phyloP scores from a whole-genome alignment of 1,139 yeast genomes.

The Arxiozyma bovina region DNA sequence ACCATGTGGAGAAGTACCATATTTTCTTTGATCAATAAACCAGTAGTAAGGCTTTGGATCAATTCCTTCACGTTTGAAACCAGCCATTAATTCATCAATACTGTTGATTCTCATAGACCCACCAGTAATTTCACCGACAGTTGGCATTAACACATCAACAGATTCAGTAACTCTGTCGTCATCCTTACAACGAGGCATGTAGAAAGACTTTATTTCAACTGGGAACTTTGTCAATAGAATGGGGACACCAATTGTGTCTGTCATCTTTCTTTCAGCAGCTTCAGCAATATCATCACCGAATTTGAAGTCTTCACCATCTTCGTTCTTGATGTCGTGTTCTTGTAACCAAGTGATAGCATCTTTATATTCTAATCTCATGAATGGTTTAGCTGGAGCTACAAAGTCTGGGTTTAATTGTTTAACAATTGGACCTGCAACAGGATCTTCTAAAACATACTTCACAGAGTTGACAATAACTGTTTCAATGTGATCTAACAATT shows the following conservation, averaged over 20 bases:
- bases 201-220: slow-evolving; percentile 91
- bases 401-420: slow-evolving; percentile 89
- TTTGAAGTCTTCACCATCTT: slow-evolving; percentile 83
- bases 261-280: slow-evolving; percentile 98
- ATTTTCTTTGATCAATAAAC: slow-evolving; percentile 91
- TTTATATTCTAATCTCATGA: slow-evolving; percentile 82
- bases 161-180: slow-evolving; percentile 95
- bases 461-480: slow-evolving; percentile 60
- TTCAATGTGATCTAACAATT: slow-evolving; percentile 78
- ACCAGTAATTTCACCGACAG: slow-evolving; percentile 96
- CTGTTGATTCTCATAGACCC: slow-evolving; percentile 96
- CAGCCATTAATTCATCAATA: slow-evolving; percentile 74
- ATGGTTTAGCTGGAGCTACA: slow-evolving; percentile 73
- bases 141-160: slow-evolving; percentile 97
- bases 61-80: slow-evolving; percentile 86
- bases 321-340: slow-evolving; percentile 88
- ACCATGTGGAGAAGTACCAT: slow-evolving; percentile 98
- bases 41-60: slow-evolving; percentile 78
- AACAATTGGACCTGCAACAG: slow-evolving; percentile 81
- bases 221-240: slow-evolving; percentile 92
- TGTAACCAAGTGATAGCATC: slow-evolving; percentile 94
- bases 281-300: slow-evolving; percentile 99
- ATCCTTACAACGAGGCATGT: slow-evolving; percentile 88
- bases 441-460: slow-evolving; percentile 74
- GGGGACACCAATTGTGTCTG: slow-evolving; percentile 87